Conservation (phyloP, 495 filamentous ascomycete genomes). For the Xylaria palmicola region DNA sequence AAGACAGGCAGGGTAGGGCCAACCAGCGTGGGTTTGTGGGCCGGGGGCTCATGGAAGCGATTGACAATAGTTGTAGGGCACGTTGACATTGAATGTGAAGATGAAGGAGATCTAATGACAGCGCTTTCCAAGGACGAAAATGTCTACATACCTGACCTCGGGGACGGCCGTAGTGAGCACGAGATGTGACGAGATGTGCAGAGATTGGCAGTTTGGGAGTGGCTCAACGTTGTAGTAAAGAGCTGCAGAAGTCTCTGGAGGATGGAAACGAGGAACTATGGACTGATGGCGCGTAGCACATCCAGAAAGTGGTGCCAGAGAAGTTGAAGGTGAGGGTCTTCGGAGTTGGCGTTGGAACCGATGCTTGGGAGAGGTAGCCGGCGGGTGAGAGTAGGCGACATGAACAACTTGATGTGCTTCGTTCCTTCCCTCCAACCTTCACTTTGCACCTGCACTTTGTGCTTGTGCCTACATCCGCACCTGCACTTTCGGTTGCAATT, state of each 20-base stretch:
- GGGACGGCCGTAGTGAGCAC: neutral
- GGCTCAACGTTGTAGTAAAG: neutral
- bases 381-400: neutral
- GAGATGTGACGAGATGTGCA: no score
- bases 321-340: neutral
- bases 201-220: no score
- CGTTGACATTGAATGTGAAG: neutral
- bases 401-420: no score
- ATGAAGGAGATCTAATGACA: neutral
- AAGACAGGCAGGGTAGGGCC: neutral
- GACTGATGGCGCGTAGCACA: neutral
- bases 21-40: neutral
- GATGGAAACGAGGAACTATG: slow-evolving; percentile 1
- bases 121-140: neutral
- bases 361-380: slow-evolving; percentile 3
- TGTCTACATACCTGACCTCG: neutral
- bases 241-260: neutral
- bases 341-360: neutral
- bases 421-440: neutral
- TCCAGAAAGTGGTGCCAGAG: neutral
- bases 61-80: neutral
- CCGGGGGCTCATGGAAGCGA: neutral
- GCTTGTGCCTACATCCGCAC: no score
- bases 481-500: no score
- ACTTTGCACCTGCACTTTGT: neutral